Evolutionary conservation across 306 rosid genomes (phyloP).

Genomic region (Crotalaria pallida): DNA sequence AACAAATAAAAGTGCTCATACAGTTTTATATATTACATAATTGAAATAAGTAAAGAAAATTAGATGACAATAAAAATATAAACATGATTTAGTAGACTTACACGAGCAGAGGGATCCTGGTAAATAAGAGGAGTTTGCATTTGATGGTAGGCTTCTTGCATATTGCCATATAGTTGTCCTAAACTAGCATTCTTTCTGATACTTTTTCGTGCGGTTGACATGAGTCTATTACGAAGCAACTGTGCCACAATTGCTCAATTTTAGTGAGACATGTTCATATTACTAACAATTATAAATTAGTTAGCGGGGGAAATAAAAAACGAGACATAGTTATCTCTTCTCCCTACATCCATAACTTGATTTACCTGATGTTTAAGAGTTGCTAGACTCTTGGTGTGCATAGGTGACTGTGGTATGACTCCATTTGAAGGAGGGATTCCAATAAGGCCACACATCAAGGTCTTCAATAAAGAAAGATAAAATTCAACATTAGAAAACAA

Average conservation of each 20-base stretch:
- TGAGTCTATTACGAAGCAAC: constrained; percentile 86
- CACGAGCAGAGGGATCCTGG: constrained; percentile 67
- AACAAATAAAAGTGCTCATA: no score
- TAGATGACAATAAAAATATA: not conserved
- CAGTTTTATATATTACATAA: not conserved
- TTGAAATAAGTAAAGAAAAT: not conserved
- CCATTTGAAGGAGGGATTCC: constrained; percentile 98
- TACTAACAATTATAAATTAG: not conserved
- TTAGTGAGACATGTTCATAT: not conserved
- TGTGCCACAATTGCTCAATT: constrained; percentile 27
- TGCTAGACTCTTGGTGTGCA: constrained; percentile 97
- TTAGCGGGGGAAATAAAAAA: not conserved
- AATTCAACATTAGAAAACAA: not conserved
- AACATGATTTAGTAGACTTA: constrained; percentile 20
- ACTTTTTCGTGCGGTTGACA: constrained; percentile 60
- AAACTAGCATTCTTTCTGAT: constrained; percentile 83
- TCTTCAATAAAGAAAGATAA: constrained; percentile 38
- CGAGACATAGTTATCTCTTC: not conserved
- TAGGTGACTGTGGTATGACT: constrained; percentile 97
- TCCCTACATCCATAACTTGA: not conserved
- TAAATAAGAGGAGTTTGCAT: constrained; percentile 93
- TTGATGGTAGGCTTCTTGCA: constrained; percentile 91
- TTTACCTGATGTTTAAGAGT: constrained; percentile 97
- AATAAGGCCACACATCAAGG: constrained; percentile 85
- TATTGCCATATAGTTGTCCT: constrained; percentile 86